phyloP scores from a whole-genome alignment of 805 yeast genomes.

The Sporopachydermia quercuum region DNA sequence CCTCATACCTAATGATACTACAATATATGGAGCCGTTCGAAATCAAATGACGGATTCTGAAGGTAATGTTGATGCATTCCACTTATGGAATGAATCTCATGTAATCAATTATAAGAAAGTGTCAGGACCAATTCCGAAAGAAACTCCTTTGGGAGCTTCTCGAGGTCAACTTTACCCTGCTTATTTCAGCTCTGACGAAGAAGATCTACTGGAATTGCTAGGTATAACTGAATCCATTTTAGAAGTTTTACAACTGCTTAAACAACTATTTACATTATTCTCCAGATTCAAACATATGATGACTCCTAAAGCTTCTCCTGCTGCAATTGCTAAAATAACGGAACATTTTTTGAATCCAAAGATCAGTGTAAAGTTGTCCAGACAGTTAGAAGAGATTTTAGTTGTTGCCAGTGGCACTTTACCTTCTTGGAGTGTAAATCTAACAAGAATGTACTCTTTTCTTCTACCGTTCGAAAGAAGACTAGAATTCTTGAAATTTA shows the following conservation, averaged over 20 bases:
- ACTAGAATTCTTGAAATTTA: slow-evolving; percentile 61
- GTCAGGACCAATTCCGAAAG: slow-evolving; percentile 11
- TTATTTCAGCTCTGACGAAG: neutral
- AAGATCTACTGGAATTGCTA: neutral
- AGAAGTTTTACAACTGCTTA: neutral
- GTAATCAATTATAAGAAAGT: slow-evolving; percentile 31
- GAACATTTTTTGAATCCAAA: slow-evolving; percentile 55
- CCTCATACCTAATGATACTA: slow-evolving; percentile 45
- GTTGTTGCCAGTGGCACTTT: slow-evolving; percentile 75
- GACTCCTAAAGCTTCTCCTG: slow-evolving; percentile 1
- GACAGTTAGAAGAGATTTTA: slow-evolving; percentile 82
- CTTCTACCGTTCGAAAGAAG: slow-evolving; percentile 75
- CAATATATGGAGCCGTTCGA: slow-evolving; percentile 64
- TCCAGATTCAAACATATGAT: too few relatives aligned
- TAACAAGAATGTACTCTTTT: slow-evolving; percentile 67
- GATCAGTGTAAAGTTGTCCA: slow-evolving; percentile 67
- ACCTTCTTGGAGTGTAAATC: slow-evolving; percentile 70
- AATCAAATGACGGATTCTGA: slow-evolving; percentile 24
- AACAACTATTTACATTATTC: neutral
- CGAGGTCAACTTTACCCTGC: neutral
- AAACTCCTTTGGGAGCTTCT: slow-evolving; percentile 9
- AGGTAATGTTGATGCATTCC: slow-evolving; percentile 26
- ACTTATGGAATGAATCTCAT: slow-evolving; percentile 46
- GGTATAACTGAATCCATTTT: neutral
- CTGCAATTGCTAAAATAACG: neutral